Evolutionary conservation across 2,329 filamentous ascomycete genomes (phyloP), one percentile per base, ranked within the genome.

Genomic region (Colletotrichum lindemuthianum): DNA sequence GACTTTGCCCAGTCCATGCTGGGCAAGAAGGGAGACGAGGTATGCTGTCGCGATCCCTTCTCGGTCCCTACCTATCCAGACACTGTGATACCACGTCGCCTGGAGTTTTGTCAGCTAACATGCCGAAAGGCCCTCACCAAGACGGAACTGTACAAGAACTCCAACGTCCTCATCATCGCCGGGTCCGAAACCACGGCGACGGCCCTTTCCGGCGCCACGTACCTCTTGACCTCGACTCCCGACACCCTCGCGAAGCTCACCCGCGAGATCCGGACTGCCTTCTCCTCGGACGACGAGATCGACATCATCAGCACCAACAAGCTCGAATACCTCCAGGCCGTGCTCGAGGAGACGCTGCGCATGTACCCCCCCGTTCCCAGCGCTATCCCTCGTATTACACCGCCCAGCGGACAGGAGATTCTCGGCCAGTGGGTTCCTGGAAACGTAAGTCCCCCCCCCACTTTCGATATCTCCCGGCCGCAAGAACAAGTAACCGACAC

Each of bases 321-420:
- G n/a, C 70, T 81, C 0, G 59, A 69, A 2, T 82, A 81, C 56
- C 71, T 83, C 52, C 68, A 74, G n/a, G 81, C 79, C 2, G 74
- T 72, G 47, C 66, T 83, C 12, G 73, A 82, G 2, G 82, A 84
- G 70, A 71, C 71, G 3, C 70, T 84, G 47, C 72, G 82, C 11
- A 66, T 79, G n/a, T 82, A 78, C 59, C 78, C 79, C 9, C 71
- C 70, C 3, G 69, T 69, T 1, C 63, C 69, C 37, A 69, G 59
- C n/a, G 70, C 67, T 1, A 33, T 75, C 13, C 71, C 71, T 11
- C 65, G 78, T 2, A 60, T 72, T 7, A 70, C 72, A 1, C 72
- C 75, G 13, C 66, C 67, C 12, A 72, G 72, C 2, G 78, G 78
- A 2, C 73, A 71, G 1, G 69, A 66, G 5, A 71, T 80, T 51